Evolutionary conservation across 768 basidiomycete species (phyloP).

Genomic region (Neoboletus magnificus): DNA sequence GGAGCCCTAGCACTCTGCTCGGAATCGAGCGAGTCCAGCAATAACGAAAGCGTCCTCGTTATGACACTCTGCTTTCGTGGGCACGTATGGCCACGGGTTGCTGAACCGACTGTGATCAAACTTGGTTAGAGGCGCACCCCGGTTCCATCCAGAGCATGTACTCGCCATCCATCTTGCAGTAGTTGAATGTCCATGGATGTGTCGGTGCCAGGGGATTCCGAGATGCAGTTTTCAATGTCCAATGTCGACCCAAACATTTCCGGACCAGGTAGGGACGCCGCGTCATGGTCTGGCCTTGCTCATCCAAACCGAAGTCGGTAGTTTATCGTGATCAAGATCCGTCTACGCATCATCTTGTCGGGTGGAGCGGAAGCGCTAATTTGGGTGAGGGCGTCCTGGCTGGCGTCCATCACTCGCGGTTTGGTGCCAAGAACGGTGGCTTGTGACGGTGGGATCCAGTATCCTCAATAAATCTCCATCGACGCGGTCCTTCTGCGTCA

Average conservation of each 20-base stretch:
- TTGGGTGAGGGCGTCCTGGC: not conserved
- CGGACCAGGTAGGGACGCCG: slow-evolving; percentile 63
- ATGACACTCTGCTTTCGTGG: slow-evolving; percentile 38
- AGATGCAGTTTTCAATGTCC: slow-evolving; percentile 20
- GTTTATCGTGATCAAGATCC: slow-evolving; percentile 82
- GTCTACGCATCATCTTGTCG: slow-evolving; percentile 32
- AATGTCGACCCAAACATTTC: slow-evolving; percentile 58
- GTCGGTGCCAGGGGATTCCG: slow-evolving; percentile 40
- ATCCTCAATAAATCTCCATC: not conserved
- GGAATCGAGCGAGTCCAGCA: slow-evolving; percentile 40
- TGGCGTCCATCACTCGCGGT: not conserved
- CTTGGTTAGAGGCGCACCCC: slow-evolving; percentile 18
- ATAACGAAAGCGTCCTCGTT: slow-evolving; percentile 38
- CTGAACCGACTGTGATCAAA: slow-evolving; percentile 23
- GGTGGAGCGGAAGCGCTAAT: not conserved
- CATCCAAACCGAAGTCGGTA: slow-evolving; percentile 29
- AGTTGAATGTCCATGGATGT: slow-evolving; percentile 31
- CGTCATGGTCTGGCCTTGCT: not conserved
- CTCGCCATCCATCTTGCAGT: slow-evolving; percentile 52
- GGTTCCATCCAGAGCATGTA: slow-evolving; percentile 37
- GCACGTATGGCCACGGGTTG: slow-evolving; percentile 8
- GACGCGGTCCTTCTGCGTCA: not conserved
- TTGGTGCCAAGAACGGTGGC: not conserved
- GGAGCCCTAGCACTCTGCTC: slow-evolving; percentile 51
- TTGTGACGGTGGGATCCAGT: not conserved